Conservation (phyloP, 108 stramenopile species). For the Fistulifera solaris region DNA sequence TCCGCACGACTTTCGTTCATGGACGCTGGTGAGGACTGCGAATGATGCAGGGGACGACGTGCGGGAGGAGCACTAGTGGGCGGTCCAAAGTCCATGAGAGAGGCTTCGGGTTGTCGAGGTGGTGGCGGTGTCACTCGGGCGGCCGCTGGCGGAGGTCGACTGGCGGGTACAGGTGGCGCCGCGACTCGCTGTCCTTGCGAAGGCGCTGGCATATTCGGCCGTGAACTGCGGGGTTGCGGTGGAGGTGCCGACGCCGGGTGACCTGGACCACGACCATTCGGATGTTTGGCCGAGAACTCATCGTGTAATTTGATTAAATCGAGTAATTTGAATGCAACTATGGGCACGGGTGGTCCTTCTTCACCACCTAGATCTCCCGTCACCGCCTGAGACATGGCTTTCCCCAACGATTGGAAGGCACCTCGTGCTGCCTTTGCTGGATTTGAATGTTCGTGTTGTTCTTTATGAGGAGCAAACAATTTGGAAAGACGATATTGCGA, state of each 20-base stretch:
- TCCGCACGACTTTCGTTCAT: conserved; percentile 63
- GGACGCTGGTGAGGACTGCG: conserved; percentile 35
- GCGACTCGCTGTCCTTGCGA: conserved; percentile 14
- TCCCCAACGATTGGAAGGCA: conserved; percentile 67
- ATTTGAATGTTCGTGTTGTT: conserved; percentile 12
- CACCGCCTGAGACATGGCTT: conserved; percentile 54
- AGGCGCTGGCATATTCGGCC: conserved; percentile 9
- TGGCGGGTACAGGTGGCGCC: conserved; percentile 11
- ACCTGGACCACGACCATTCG: conserved; percentile 18
- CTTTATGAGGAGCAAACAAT: conserved; percentile 43
- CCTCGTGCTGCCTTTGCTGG: conserved; percentile 70
- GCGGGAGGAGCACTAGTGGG: conserved; percentile 18
- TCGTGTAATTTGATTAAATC: conserved; percentile 56
- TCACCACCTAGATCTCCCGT: conserved; percentile 35
- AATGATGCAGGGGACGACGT: conserved; percentile 30
- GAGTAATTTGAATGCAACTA: conserved; percentile 76
- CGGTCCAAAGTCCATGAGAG: conserved; percentile 68
- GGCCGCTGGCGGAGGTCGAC: conserved; percentile 9
- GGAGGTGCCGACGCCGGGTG: conserved; percentile 1
- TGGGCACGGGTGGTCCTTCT: conserved; percentile 37
- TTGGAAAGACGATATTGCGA: conserved; percentile 42
- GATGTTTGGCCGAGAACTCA: conserved; percentile 26
- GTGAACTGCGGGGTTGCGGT: conserved; percentile 1
- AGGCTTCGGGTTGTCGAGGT: conserved; percentile 14
- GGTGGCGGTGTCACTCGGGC: conserved; percentile 11